These are phyloP conservation scores for Podaxis sp. DNA, from an alignment of 768 basidiomycete genomes.

Conservation along the genomic window DNA sequence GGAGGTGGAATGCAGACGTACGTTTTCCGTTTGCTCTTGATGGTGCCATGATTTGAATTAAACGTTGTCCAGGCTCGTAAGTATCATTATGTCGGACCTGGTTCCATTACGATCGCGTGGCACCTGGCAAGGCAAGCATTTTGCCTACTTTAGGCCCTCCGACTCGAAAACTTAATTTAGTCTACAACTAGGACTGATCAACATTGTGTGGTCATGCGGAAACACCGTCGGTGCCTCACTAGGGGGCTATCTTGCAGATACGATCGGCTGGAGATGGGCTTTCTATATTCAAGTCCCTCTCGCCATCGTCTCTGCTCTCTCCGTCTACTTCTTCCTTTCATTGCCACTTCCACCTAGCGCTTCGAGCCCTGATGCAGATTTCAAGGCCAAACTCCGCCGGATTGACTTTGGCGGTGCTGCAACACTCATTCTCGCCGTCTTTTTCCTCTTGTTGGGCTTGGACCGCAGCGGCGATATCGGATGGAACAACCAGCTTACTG, in stretches of 20 bases:
- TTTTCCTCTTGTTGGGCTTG: slow-evolving; percentile 56
- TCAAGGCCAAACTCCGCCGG: slow-evolving; percentile 52
- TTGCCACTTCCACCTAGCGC: slow-evolving; percentile 43
- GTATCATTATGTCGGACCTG: slow-evolving; percentile 67
- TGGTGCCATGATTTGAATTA: background rate
- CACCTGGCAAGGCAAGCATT: slow-evolving; percentile 61
- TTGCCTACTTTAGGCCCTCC: background rate
- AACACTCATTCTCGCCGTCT: slow-evolving; percentile 53
- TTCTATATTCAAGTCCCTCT: slow-evolving; percentile 64
- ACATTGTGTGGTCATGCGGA: slow-evolving; percentile 59
- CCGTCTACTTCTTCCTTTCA: slow-evolving; percentile 55
- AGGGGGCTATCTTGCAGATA: slow-evolving; percentile 62
- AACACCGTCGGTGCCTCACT: slow-evolving; percentile 61
- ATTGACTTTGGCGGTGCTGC: slow-evolving; percentile 64
- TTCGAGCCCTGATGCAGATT: slow-evolving; percentile 24
- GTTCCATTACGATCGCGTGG: slow-evolving; percentile 62
- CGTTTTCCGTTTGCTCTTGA: slow-evolving; percentile 19
- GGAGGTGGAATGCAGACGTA: slow-evolving; percentile 67
- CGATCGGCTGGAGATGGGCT: slow-evolving; percentile 69
- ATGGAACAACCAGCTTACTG: slow-evolving; percentile 42
- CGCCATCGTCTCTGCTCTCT: slow-evolving; percentile 49
- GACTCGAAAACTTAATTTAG: background rate
- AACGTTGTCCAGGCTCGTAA: slow-evolving; percentile 43
- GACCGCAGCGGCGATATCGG: slow-evolving; percentile 54
- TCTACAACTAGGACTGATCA: slow-evolving; percentile 44